phyloP scores from a whole-genome alignment of 2,329 filamentous ascomycete genomes.

The Fusarium kyushuense region DNA sequence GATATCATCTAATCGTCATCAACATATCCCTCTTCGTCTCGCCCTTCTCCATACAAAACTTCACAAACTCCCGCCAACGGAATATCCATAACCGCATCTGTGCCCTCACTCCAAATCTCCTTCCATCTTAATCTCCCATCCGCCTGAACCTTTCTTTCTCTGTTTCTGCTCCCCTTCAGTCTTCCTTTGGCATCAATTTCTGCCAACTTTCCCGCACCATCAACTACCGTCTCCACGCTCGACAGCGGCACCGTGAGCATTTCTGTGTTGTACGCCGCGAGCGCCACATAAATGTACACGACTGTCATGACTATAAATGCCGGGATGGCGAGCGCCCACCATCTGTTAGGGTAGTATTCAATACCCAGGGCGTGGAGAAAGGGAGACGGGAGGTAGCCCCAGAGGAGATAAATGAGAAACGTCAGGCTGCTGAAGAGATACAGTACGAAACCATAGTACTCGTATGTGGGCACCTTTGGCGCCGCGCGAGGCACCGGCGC shows the following conservation, averaged over 20 bases:
- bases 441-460: conserved; percentile 98
- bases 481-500: conserved; percentile 87
- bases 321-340: conserved; percentile 96
- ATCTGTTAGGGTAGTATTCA: conserved; percentile 95
- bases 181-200: conserved; percentile 79
- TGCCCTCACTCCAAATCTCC: conserved; percentile 88
- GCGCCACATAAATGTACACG: conserved; percentile 92
- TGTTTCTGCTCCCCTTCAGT: conserved; percentile 54
- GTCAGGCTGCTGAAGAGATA: conserved; percentile 88
- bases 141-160: conserved; percentile 54
- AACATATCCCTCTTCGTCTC: conserved; percentile 46
- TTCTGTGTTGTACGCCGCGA: conserved; percentile 90
- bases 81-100: conserved; percentile 97
- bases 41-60: conserved; percentile 81
- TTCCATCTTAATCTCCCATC: conserved; percentile 74
- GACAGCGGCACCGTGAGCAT: conserved; percentile 85
- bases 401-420: conserved; percentile 79
- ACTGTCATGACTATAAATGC: conserved; percentile 89
- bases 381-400: conserved; percentile 92
- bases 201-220: conserved; percentile 88
- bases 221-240: conserved; percentile 89
- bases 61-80: conserved; percentile 95
- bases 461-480: conserved; percentile 97
- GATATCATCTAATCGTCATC: conserved; percentile 19
- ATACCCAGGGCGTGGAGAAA: conserved; percentile 94